Evolutionary conservation across 2,329 filamentous ascomycete genomes (phyloP).

Genomic region (Claviceps sp.): DNA sequence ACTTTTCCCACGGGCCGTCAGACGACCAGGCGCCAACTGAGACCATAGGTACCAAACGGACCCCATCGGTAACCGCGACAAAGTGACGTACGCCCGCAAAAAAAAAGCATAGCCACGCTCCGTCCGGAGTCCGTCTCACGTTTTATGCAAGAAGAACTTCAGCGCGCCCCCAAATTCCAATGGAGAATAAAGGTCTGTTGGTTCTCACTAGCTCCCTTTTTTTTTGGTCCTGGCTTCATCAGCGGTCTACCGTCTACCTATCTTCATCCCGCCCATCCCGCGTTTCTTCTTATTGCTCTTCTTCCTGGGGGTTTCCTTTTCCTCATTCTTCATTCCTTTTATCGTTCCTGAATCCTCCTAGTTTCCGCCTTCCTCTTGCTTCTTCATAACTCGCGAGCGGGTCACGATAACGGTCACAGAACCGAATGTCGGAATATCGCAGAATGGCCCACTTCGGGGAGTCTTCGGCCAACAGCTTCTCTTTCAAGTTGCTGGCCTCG

Average conservation of each 20-base stretch:
- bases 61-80: neutral
- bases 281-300: neutral
- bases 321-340: too few relatives aligned
- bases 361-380: neutral
- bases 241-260: too few relatives aligned
- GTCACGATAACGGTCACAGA: neutral
- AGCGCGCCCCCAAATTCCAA: too few relatives aligned
- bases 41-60: neutral
- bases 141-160: too few relatives aligned
- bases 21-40: neutral
- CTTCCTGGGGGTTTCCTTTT: neutral
- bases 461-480: slow-evolving; percentile 14
- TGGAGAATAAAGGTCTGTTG: too few relatives aligned
- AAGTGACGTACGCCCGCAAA: neutral
- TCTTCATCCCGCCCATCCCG: neutral
- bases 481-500: slow-evolving; percentile 36
- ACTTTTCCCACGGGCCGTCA: too few relatives aligned
- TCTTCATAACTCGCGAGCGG: neutral
- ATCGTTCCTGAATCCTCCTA: neutral
- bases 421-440: slow-evolving; percentile 15
- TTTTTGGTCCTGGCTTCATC: too few relatives aligned
- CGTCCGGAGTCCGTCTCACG: too few relatives aligned
- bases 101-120: neutral
- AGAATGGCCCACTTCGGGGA: slow-evolving; percentile 14
- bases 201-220: too few relatives aligned